Evolutionary conservation across 2,329 filamentous ascomycete genomes (phyloP).

Genomic region (Colletotrichum ledebouriae): DNA sequence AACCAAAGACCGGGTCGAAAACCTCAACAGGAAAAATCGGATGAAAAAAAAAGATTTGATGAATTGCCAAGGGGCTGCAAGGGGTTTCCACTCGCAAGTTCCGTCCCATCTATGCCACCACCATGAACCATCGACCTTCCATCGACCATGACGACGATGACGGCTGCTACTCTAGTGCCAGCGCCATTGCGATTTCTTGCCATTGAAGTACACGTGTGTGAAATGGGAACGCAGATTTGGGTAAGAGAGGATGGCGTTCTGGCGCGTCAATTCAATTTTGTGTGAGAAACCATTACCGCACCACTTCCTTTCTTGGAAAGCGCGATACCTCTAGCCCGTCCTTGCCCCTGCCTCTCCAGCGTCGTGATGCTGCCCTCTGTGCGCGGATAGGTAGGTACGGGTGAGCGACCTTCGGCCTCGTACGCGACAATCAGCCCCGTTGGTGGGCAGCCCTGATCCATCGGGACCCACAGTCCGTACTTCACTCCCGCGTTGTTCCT

Average conservation of each 20-base stretch:
- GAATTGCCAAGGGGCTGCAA: slow-evolving; percentile 25
- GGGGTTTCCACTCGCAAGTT: slow-evolving; percentile 22
- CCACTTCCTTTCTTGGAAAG: slow-evolving; percentile 37
- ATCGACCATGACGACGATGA: slow-evolving; percentile 16
- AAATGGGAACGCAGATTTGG: not conserved
- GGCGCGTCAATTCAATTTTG: slow-evolving; percentile 3
- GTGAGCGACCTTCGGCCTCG: slow-evolving; percentile 4
- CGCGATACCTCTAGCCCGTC: slow-evolving; percentile 37
- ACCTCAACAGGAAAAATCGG: slow-evolving; percentile 16
- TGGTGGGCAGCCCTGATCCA: slow-evolving; percentile 28
- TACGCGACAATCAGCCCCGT: slow-evolving; percentile 31
- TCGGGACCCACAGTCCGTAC: slow-evolving; percentile 31
- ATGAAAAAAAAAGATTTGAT: slow-evolving; percentile 30
- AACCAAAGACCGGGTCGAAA: slow-evolving; percentile 6
- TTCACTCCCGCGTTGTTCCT: slow-evolving; percentile 17
- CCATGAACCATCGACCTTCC: not conserved
- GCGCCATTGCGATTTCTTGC: not conserved
- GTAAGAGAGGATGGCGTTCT: slow-evolving; percentile 1
- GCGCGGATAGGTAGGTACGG: slow-evolving; percentile 14
- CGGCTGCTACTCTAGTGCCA: slow-evolving; percentile 19
- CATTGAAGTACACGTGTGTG: not conserved
- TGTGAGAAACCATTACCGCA: slow-evolving; percentile 16
- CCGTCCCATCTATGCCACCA: slow-evolving; percentile 15
- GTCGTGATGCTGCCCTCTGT: slow-evolving; percentile 3
- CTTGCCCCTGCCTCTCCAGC: slow-evolving; percentile 23